These are phyloP conservation scores for Xylaria acuta DNA, from an alignment of 495 filamentous ascomycete genomes.

Conservation along the genomic window DNA sequence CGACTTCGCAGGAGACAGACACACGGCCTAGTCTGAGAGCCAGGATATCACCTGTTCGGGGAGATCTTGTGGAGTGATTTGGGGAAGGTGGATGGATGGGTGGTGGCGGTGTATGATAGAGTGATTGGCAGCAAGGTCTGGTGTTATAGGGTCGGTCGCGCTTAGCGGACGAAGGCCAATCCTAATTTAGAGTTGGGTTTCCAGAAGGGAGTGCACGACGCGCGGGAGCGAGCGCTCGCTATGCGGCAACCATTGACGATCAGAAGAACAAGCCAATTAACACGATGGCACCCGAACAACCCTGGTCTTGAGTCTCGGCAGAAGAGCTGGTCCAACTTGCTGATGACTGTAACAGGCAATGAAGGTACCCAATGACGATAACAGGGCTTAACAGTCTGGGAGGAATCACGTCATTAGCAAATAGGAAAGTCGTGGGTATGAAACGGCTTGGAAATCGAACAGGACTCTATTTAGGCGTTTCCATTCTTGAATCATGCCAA, in stretches of 20 bases:
- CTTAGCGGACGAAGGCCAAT: conserved; percentile 20
- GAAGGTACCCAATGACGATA: conserved; percentile 22
- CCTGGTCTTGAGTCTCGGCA: conserved; percentile 27
- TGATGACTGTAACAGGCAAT: conserved; percentile 21
- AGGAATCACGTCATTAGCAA: conserved; percentile 25
- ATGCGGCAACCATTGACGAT: conserved; percentile 24
- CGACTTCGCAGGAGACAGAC: conserved; percentile 11
- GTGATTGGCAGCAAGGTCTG: conserved; percentile 14
- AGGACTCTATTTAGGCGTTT: conserved; percentile 13
- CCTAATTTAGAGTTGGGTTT: conserved; percentile 20
- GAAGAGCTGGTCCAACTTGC: conserved; percentile 21
- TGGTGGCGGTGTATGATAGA: conserved; percentile 21
- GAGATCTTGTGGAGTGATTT: conserved; percentile 15
- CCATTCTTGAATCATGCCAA: conserved; percentile 5
- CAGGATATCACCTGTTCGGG: conserved; percentile 3
- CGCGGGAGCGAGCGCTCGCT: conserved; percentile 25
- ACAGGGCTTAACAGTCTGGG: conserved; percentile 15
- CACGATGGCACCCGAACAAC: conserved; percentile 10
- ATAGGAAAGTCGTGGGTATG: conserved; percentile 10
- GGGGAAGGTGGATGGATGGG: conserved; percentile 11
- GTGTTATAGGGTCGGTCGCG: conserved; percentile 25
- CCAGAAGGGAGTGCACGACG: conserved; percentile 9
- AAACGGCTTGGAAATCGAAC: conserved; percentile 7
- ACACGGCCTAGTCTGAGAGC: conserved; percentile 16
- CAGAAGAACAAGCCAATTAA: conserved; percentile 22